These are phyloP conservation scores for Phaeodactylum tricornutum DNA, from an alignment of 108 stramenopile species.

Conservation along the genomic window DNA sequence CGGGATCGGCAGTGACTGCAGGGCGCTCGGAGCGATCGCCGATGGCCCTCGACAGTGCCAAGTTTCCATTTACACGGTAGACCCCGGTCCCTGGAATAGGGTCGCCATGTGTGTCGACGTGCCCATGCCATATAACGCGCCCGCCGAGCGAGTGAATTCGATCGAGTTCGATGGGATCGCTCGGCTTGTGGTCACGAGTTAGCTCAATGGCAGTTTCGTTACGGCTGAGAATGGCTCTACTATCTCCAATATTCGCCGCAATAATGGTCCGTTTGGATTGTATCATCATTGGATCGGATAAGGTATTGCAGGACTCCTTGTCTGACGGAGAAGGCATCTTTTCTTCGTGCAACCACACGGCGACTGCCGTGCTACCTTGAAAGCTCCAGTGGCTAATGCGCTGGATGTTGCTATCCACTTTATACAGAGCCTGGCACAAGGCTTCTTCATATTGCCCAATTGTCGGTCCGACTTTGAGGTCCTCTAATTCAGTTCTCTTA, in stretches of 20 bases:
- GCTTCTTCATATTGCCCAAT: constrained; percentile 4
- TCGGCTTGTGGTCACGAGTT: constrained; percentile 90
- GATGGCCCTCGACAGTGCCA: constrained; percentile 87
- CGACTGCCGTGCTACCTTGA: constrained; percentile 86
- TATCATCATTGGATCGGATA: constrained; percentile 12
- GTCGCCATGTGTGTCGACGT: constrained; percentile 13
- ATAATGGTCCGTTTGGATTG: constrained; percentile 37
- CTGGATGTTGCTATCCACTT: constrained; percentile 60
- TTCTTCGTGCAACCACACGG: background rate
- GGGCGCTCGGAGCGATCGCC: constrained; percentile 91
- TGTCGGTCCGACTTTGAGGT: background rate
- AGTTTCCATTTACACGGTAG: constrained; percentile 86
- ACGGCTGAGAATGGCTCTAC: constrained; percentile 79
- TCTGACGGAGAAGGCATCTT: constrained; percentile 3
- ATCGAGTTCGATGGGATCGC: constrained; percentile 47
- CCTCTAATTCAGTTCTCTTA: background rate
- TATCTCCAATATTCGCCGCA: constrained; percentile 94
- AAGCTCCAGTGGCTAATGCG: constrained; percentile 65
- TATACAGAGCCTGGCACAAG: constrained; percentile 37
- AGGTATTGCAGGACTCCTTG: constrained; percentile 81
- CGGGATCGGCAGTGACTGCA: constrained; percentile 69
- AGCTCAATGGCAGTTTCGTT: constrained; percentile 60
- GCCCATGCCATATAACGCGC: constrained; percentile 47
- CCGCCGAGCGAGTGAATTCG: constrained; percentile 74
- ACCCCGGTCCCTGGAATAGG: constrained; percentile 16